phyloP scores from a whole-genome alignment of 2,329 filamentous ascomycete genomes.

The Thielaviopsis populi region DNA sequence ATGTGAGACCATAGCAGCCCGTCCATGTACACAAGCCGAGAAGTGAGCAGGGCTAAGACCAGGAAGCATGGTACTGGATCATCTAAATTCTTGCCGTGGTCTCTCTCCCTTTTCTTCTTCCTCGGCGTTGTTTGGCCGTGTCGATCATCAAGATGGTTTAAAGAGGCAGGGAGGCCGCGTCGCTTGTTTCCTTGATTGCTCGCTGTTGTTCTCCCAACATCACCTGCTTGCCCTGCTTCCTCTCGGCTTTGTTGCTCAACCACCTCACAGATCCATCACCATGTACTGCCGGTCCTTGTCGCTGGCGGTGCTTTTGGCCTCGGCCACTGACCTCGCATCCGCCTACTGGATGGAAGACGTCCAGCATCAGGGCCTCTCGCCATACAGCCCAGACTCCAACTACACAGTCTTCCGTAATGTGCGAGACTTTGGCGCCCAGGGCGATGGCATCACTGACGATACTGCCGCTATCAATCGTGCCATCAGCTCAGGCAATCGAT shows the following conservation, averaged over 20 bases:
- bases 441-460: constrained; percentile 26
- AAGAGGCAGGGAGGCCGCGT: background rate
- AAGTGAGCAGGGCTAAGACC: background rate
- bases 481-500: constrained; percentile 29
- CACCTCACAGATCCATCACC: background rate
- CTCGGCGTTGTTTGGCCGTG: background rate
- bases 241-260: background rate
- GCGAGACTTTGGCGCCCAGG: constrained; percentile 29
- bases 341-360: constrained; percentile 32
- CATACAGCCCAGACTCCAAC: constrained; percentile 28
- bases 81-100: background rate
- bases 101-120: background rate
- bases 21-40: background rate
- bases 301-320: background rate
- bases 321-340: constrained; percentile 6
- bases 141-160: background rate
- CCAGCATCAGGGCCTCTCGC: constrained; percentile 31
- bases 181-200: background rate
- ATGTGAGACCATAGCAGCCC: background rate
- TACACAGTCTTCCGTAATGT: constrained; percentile 36
- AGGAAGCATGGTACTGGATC: background rate
- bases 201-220: background rate
- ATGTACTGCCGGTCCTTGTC: background rate
- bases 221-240: background rate
- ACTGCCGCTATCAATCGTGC: constrained; percentile 26